Percentiles rank a stretch among this genome's conserved stretches.
phyloP scores from a whole-genome alignment of 495 filamentous ascomycete species.

The Lasiosphaeris hirsuta region DNA sequence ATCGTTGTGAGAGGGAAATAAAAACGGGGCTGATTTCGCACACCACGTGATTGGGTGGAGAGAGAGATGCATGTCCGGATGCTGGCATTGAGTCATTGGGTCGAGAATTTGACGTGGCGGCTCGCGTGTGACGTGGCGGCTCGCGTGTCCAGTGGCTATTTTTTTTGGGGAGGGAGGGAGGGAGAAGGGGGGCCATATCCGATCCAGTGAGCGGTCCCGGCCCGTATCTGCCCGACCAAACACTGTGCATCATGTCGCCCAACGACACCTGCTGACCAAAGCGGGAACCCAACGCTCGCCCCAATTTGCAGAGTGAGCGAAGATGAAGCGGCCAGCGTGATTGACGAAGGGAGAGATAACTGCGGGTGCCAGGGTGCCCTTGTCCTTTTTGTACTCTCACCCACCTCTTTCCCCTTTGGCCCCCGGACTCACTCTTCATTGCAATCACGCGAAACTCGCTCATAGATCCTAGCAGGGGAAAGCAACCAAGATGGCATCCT shows the following conservation, averaged over 20 bases:
- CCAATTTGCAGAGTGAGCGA: not conserved
- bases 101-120: not conserved
- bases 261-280: not conserved
- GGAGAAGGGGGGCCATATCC: no score
- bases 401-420: not conserved
- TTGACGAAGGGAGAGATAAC: not conserved
- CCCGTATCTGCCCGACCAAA: constrained; percentile 2
- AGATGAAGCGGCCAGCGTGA: not conserved
- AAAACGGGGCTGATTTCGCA: no score
- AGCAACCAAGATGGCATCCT: constrained; percentile 2
- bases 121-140: no score
- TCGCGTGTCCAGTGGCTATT: not conserved
- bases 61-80: not conserved
- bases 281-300: not conserved
- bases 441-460: not conserved
- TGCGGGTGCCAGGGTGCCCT: not conserved
- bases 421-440: not conserved
- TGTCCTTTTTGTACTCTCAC: not conserved
- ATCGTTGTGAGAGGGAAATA: no score
- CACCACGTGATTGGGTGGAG: no score
- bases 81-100: not conserved
- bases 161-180: no score
- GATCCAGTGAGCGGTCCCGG: not conserved
- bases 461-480: not conserved
- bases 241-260: constrained; percentile 7